Evolutionary conservation across 805 yeast species (phyloP).

Genomic region (Wickerhamiella sorbophila): DNA sequence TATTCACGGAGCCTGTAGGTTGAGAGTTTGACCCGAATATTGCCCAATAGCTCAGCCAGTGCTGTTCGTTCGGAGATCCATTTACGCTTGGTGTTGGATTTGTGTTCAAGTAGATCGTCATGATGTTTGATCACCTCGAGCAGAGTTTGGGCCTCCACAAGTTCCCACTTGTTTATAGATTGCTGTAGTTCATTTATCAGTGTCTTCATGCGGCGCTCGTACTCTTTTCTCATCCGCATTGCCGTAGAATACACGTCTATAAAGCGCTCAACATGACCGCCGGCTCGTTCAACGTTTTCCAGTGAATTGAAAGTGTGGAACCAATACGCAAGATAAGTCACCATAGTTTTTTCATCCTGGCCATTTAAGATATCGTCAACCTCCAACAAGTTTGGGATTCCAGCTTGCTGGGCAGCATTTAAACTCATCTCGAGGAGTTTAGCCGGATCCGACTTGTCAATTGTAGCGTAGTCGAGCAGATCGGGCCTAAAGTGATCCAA

Average conservation of each 20-base stretch:
- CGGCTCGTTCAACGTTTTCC: constrained; percentile 28
- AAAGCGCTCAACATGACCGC: constrained; percentile 26
- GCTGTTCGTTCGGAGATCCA: constrained; percentile 29
- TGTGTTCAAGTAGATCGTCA: constrained; percentile 20
- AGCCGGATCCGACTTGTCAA: constrained; percentile 21
- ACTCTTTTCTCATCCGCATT: constrained; percentile 22
- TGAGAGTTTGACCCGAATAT: constrained; percentile 26
- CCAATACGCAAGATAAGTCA: constrained; percentile 47
- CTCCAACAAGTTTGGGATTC: constrained; percentile 40
- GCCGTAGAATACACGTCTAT: constrained; percentile 24
- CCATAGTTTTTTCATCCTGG: constrained; percentile 48
- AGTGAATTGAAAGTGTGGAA: constrained; percentile 32
- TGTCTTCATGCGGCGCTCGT: constrained; percentile 22
- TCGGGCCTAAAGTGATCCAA: constrained; percentile 31
- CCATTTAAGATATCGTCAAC: constrained; percentile 37
- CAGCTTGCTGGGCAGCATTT: constrained; percentile 31
- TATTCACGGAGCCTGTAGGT: constrained; percentile 26
- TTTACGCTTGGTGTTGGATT: constrained; percentile 22
- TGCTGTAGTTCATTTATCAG: constrained; percentile 19
- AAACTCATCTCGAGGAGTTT: constrained; percentile 29
- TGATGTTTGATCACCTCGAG: constrained; percentile 19
- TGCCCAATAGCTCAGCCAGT: constrained; percentile 25
- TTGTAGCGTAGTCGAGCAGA: constrained; percentile 24
- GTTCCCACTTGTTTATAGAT: constrained; percentile 20
- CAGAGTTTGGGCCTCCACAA: constrained; percentile 9